These are phyloP conservation scores for Calvatia gigantea DNA, from an alignment of 768 basidiomycete species.

Conservation along the genomic window DNA sequence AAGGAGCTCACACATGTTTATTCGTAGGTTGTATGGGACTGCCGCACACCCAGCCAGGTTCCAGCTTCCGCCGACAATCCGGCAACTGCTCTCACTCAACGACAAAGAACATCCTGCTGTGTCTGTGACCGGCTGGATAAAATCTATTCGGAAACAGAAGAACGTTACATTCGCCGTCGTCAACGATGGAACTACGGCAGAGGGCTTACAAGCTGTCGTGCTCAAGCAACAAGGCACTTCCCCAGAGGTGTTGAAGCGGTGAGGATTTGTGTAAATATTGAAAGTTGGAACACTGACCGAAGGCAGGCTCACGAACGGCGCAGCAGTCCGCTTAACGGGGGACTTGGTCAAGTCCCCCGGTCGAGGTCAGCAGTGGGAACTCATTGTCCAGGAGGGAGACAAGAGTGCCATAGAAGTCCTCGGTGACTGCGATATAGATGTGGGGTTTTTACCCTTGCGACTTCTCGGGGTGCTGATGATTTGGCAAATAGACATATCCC, in stretches of 20 bases:
- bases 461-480: background rate
- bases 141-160: constrained; percentile 84
- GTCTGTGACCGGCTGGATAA: constrained; percentile 79
- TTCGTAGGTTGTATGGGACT: constrained; percentile 7
- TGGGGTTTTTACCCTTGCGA: constrained; percentile 15
- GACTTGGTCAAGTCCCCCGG: constrained; percentile 42
- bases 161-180: constrained; percentile 81
- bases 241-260: constrained; percentile 23
- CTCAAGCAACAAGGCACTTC: constrained; percentile 33
- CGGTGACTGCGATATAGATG: constrained; percentile 46
- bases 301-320: constrained; percentile 38
- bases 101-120: constrained; percentile 15
- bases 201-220: constrained; percentile 80
- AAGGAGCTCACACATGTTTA: background rate
- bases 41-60: constrained; percentile 8
- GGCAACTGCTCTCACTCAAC: constrained; percentile 2
- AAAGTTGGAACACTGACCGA: constrained; percentile 20
- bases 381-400: constrained; percentile 35
- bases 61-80: constrained; percentile 14
- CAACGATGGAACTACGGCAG: constrained; percentile 71
- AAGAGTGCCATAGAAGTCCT: constrained; percentile 34
- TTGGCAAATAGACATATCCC: constrained; percentile 72
- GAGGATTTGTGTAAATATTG: constrained; percentile 15
- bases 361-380: constrained; percentile 44
- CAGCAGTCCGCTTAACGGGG: constrained; percentile 39